Conservation (phyloP, 768 basidiomycete species). For the Tylopilus sp. region DNA sequence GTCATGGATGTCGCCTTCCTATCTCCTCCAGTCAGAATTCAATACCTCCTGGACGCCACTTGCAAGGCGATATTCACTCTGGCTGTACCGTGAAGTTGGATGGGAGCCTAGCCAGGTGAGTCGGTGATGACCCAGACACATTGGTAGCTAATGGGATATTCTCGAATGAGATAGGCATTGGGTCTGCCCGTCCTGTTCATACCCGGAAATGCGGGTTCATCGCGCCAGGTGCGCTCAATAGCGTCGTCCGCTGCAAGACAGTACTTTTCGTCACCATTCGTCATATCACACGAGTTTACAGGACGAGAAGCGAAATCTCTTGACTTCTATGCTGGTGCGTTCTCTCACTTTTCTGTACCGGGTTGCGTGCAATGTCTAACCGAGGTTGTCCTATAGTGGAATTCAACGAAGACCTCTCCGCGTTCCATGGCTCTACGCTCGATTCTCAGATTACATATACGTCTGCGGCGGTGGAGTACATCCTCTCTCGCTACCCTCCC, state of each 20-base stretch:
- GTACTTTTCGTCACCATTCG: conserved; percentile 62
- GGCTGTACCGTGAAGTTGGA: conserved; percentile 84
- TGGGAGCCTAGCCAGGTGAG: conserved; percentile 70
- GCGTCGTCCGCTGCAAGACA: conserved; percentile 88
- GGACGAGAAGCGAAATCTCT: conserved; percentile 48
- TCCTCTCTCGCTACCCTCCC: conserved; percentile 71
- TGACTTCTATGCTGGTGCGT: conserved; percentile 84
- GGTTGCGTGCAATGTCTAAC: not conserved
- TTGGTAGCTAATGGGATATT: not conserved
- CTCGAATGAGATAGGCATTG: conserved; percentile 21
- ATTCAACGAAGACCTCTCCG: conserved; percentile 96
- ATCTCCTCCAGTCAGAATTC: conserved; percentile 68
- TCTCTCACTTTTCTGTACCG: not conserved
- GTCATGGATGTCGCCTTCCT: conserved; percentile 95
- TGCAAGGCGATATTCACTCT: conserved; percentile 75
- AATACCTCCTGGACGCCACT: conserved; percentile 69
- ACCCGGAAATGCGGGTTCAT: conserved; percentile 96
- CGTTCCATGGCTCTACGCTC: conserved; percentile 89
- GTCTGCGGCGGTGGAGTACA: conserved; percentile 64
- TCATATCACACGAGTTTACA: conserved; percentile 52
- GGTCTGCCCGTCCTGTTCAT: conserved; percentile 93
- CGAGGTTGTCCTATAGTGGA: conserved; percentile 51
- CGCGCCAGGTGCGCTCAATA: conserved; percentile 90
- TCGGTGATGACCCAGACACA: conserved; percentile 1
- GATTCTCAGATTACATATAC: conserved; percentile 79